Evolutionary conservation across 352 stramenopile genomes (phyloP).

Genomic region (Phytophthora litchii): DNA sequence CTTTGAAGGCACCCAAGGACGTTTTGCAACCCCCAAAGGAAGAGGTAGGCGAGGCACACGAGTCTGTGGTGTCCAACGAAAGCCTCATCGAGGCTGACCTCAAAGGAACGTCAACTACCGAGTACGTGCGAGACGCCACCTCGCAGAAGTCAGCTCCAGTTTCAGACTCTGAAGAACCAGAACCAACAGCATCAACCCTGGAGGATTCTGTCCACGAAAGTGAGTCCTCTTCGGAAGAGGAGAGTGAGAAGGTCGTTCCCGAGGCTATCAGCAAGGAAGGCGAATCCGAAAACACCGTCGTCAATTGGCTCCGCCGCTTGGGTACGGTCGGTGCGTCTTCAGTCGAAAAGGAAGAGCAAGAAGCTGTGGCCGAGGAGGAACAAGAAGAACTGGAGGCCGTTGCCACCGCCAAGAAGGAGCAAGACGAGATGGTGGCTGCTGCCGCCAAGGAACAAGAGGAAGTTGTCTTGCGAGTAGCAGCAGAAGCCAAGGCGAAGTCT

Average conservation of each 20-base stretch:
- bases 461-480: not conserved
- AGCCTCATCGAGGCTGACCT: slow-evolving; percentile 4
- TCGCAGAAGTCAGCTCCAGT: not conserved
- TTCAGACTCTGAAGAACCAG: slow-evolving; percentile 1
- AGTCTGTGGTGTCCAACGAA: slow-evolving; percentile 6
- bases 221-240: slow-evolving; percentile 14
- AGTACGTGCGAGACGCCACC: not conserved
- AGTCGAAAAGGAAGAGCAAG: slow-evolving; percentile 22
- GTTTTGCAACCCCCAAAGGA: slow-evolving; percentile 6
- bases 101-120: not conserved
- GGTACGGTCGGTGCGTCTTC: slow-evolving; percentile 28
- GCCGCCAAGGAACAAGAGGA: slow-evolving; percentile 13
- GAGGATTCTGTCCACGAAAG: slow-evolving; percentile 4
- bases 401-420: slow-evolving; percentile 13
- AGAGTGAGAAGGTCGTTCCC: not conserved
- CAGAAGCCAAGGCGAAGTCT: slow-evolving; percentile 9
- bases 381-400: slow-evolving; percentile 23
- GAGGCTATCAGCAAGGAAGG: slow-evolving; percentile 20
- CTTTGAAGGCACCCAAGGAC: slow-evolving; percentile 5
- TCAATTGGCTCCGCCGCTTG: slow-evolving; percentile 42
- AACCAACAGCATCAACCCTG: too few relatives aligned
- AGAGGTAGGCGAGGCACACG: slow-evolving; percentile 1
- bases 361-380: slow-evolving; percentile 16
- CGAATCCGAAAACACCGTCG: slow-evolving; percentile 31
- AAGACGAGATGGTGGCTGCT: slow-evolving; percentile 18